Percentiles rank a stretch among this genome's conserved stretches.
These are phyloP conservation scores for Erythrophleum ivorense DNA, from an alignment of 331 rosid genomes.

Conservation along the genomic window DNA sequence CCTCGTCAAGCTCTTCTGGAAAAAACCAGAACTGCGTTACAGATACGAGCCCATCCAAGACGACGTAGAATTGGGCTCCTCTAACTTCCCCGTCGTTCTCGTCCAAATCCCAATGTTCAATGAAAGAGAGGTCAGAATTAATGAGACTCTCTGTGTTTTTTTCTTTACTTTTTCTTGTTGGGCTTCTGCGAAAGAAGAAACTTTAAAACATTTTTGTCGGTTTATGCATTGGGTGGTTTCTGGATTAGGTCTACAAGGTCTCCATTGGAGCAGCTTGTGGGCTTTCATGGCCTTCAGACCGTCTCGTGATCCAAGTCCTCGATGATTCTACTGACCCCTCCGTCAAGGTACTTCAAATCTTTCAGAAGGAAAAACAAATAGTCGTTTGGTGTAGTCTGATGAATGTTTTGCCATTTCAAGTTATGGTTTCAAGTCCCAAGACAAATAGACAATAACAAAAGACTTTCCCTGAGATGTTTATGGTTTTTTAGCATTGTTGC, in stretches of 20 bases:
- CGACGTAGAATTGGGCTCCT: conserved; percentile 69
- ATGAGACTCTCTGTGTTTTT: background rate
- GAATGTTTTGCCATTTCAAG: background rate
- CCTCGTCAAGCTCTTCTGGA: conserved; percentile 81
- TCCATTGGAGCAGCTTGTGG: conserved; percentile 95
- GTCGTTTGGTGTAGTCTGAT: background rate
- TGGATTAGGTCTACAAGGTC: conserved; percentile 78
- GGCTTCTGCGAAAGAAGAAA: conserved; percentile 26
- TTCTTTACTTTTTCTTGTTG: background rate
- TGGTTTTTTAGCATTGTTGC: background rate
- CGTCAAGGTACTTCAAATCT: conserved; percentile 58
- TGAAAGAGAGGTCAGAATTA: conserved; percentile 70
- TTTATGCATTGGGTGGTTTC: conserved; percentile 11
- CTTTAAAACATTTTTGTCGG: conserved; percentile 17
- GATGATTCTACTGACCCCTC: conserved; percentile 90
- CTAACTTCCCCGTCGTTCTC: conserved; percentile 80
- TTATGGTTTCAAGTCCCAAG: conserved; percentile 24
- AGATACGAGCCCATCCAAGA: conserved; percentile 64
- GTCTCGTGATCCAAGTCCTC: conserved; percentile 91
- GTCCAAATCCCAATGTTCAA: conserved; percentile 94
- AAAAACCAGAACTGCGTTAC: conserved; percentile 80
- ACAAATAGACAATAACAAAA: background rate
- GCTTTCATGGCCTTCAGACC: conserved; percentile 92
- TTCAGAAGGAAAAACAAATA: background rate
- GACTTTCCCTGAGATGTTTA: background rate